Conservation (phyloP, 2,329 filamentous ascomycete genomes). For the Aspergillus brunneoviolaceus region DNA sequence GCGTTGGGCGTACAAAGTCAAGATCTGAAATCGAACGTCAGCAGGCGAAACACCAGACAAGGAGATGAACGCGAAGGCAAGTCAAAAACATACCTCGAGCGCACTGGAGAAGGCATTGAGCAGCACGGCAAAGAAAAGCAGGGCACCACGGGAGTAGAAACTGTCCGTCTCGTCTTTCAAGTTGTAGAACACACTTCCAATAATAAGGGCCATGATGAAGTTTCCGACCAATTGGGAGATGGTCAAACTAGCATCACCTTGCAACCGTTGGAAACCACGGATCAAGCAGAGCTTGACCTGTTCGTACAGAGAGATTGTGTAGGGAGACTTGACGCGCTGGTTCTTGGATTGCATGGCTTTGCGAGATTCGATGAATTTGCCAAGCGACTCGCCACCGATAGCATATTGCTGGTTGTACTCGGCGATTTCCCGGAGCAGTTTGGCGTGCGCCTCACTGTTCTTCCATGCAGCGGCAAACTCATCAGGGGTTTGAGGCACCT, state of each 20-base stretch:
- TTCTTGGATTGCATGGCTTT: slow-evolving; percentile 45
- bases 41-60: slow-evolving; percentile 12
- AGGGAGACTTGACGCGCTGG: slow-evolving; percentile 69
- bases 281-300: slow-evolving; percentile 78
- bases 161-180: slow-evolving; percentile 62
- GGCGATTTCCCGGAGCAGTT: slow-evolving; percentile 45
- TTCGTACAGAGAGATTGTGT: slow-evolving; percentile 73
- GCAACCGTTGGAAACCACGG: slow-evolving; percentile 75
- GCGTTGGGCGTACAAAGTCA: slow-evolving; percentile 83
- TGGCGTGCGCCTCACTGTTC: slow-evolving; percentile 50
- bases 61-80: too few species aligned
- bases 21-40: slow-evolving; percentile 53
- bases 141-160: slow-evolving; percentile 75
- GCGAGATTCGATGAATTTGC: slow-evolving; percentile 43
- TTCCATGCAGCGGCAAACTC: slow-evolving; percentile 64
- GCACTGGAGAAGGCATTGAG: slow-evolving; percentile 82
- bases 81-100: slow-evolving; percentile 57
- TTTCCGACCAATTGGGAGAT: slow-evolving; percentile 67
- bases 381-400: slow-evolving; percentile 42
- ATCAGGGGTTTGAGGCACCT: slow-evolving; percentile 42
- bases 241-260: slow-evolving; percentile 73
- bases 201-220: slow-evolving; percentile 71
- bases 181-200: slow-evolving; percentile 80
- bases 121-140: slow-evolving; percentile 84
- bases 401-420: slow-evolving; percentile 45